These are phyloP conservation scores for Metroxylon sagu DNA, from an alignment of 176 grass and related monocot genomes.

Conservation along the genomic window DNA sequence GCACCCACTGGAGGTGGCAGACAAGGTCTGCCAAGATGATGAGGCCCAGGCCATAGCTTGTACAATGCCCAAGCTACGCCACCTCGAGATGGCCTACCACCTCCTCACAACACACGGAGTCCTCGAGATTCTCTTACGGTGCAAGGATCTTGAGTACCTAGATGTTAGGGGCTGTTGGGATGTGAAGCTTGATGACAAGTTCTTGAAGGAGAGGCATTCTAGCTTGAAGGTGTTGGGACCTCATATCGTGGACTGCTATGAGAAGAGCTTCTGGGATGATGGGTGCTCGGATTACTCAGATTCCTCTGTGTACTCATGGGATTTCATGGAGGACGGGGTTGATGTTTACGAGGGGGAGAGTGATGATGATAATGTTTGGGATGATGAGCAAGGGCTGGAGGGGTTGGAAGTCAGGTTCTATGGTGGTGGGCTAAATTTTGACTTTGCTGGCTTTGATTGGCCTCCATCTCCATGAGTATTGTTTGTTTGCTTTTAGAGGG, in stretches of 20 bases:
- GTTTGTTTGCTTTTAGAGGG: too few species aligned
- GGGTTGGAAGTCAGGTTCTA: slow-evolving; percentile 87
- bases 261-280: slow-evolving; percentile 53
- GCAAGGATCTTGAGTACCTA: slow-evolving; percentile 63
- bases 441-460: slow-evolving; percentile 65
- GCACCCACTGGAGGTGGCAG: slow-evolving; percentile 69
- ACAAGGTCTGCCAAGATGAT: slow-evolving; percentile 73
- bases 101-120: slow-evolving; percentile 53
- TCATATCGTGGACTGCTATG: slow-evolving; percentile 69
- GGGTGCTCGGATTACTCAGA: slow-evolving; percentile 82
- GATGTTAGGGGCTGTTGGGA: slow-evolving; percentile 93
- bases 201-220: slow-evolving; percentile 42
- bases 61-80: slow-evolving; percentile 74
- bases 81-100: slow-evolving; percentile 78
- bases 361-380: slow-evolving; percentile 81
- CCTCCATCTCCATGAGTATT: slow-evolving; percentile 65
- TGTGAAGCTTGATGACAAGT: slow-evolving; percentile 59
- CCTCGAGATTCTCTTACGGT: slow-evolving; percentile 51
- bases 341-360: slow-evolving; percentile 35
- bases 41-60: slow-evolving; percentile 75
- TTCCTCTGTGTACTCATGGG: slow-evolving; percentile 77
- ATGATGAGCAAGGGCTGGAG: slow-evolving; percentile 58
- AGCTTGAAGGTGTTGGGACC: slow-evolving; percentile 62
- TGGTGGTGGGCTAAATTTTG: slow-evolving; percentile 61
- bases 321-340: slow-evolving; percentile 51